These are phyloP conservation scores for Xylogone sp. DNA, from an alignment of 2,329 filamentous ascomycete species.

Conservation along the genomic window DNA sequence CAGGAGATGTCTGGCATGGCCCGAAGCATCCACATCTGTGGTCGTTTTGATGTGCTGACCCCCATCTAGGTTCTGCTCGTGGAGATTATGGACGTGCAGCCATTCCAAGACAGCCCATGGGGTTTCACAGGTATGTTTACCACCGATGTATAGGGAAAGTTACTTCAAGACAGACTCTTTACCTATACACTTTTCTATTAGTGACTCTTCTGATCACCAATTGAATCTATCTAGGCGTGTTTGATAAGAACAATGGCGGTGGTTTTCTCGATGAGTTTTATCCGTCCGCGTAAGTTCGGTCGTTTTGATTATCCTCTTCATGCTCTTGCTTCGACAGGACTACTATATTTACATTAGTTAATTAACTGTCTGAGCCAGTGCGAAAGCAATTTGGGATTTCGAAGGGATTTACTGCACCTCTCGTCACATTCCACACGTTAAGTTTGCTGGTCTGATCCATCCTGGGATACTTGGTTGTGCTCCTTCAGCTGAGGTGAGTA, in stretches of 20 bases:
- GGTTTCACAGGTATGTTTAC: conserved; percentile 71
- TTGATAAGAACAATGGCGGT: conserved; percentile 76
- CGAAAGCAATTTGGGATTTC: conserved; percentile 75
- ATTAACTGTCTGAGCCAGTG: conserved; percentile 29
- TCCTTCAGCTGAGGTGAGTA: conserved; percentile 53
- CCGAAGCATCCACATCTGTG: neutral
- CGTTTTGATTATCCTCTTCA: too few relatives aligned
- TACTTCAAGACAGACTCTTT: too few relatives aligned
- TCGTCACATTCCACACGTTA: conserved; percentile 81
- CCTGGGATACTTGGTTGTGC: conserved; percentile 90
- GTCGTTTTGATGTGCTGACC: neutral
- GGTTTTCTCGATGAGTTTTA: conserved; percentile 88
- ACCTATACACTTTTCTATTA: too few relatives aligned
- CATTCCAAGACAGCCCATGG: conserved; percentile 81
- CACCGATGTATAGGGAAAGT: neutral
- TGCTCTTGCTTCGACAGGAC: too few relatives aligned
- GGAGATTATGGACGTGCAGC: conserved; percentile 91
- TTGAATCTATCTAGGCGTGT: conserved; percentile 35
- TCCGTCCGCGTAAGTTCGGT: conserved; percentile 64
- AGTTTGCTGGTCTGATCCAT: conserved; percentile 86
- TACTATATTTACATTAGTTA: too few relatives aligned
- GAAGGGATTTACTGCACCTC: conserved; percentile 79
- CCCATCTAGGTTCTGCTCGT: conserved; percentile 49
- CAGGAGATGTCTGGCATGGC: conserved; percentile 64
- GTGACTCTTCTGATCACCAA: neutral